Evolutionary conservation across 108 stramenopile species (phyloP).

Genomic region (Nitzschia sp.): DNA sequence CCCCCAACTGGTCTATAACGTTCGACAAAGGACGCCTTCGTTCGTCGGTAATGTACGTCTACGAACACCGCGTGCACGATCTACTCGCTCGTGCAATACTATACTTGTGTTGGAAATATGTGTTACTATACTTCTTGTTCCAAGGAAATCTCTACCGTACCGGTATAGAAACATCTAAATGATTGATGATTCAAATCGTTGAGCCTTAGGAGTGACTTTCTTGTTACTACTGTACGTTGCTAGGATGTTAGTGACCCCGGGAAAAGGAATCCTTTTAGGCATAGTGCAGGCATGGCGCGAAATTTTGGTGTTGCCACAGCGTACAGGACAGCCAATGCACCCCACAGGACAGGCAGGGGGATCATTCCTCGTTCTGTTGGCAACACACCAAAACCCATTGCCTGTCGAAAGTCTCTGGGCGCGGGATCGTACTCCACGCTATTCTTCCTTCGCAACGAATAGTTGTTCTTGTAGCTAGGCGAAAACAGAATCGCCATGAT

Average conservation of each 20-base stretch:
- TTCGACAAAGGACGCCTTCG: too few relatives aligned
- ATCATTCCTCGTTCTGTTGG: constrained; percentile 41
- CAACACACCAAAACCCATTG: constrained; percentile 67
- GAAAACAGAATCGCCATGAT: constrained; percentile 62
- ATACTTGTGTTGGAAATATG: too few relatives aligned
- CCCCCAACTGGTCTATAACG: too few relatives aligned
- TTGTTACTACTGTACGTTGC: too few relatives aligned
- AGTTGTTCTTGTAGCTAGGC: constrained; percentile 59
- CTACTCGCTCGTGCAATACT: too few relatives aligned
- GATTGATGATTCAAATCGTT: too few relatives aligned
- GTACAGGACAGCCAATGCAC: constrained; percentile 8
- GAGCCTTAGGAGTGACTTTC: too few relatives aligned
- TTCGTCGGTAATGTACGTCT: too few relatives aligned
- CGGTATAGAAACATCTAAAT: too few relatives aligned
- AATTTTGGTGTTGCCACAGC: constrained; percentile 29
- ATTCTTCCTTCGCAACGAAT: constrained; percentile 56
- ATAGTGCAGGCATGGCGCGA: constrained; percentile 27
- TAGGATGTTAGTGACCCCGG: constrained; percentile 1
- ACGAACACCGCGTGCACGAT: too few relatives aligned
- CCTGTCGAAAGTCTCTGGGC: constrained; percentile 52
- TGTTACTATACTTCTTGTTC: too few relatives aligned
- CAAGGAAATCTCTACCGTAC: too few relatives aligned
- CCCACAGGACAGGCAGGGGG: constrained; percentile 58
- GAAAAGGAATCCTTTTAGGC: background rate
- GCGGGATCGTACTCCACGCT: constrained; percentile 41